A percentile compares a stretch with the other conserved stretches of the same genome.
These are phyloP conservation scores for Hysterangium stoloniferum DNA, from an alignment of 768 basidiomycete species.

Conservation along the genomic window DNA sequence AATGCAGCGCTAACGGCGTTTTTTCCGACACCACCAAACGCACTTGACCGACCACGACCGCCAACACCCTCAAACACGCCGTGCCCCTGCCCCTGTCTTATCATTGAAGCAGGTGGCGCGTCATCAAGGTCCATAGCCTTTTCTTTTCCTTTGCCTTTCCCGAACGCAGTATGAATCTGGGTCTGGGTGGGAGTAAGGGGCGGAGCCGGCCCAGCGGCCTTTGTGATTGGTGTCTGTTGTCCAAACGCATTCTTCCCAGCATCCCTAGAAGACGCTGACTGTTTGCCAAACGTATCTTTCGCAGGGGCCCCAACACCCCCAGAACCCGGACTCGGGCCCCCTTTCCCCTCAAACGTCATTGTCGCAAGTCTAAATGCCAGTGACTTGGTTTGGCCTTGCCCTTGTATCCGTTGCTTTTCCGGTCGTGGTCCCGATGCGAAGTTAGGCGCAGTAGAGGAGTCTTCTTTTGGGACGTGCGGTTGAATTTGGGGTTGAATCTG, in stretches of 20 bases:
- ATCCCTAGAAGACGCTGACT: too few species aligned
- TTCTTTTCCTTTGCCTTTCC: background rate
- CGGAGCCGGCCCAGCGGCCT: background rate
- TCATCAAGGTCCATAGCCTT: slow-evolving; percentile 26
- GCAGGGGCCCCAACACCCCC: too few species aligned
- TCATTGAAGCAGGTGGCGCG: slow-evolving; percentile 32
- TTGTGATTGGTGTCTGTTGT: background rate
- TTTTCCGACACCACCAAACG: background rate
- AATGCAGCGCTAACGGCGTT: slow-evolving; percentile 11
- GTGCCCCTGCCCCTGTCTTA: too few species aligned
- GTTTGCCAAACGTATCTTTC: too few species aligned
- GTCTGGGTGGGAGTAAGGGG: background rate
- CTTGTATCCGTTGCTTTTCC: background rate
- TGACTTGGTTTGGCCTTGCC: background rate
- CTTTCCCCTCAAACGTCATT: background rate
- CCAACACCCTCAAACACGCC: too few species aligned
- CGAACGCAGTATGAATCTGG: background rate
- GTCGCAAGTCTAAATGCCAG: slow-evolving; percentile 9
- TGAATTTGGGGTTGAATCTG: slow-evolving; percentile 11
- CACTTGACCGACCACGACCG: background rate
- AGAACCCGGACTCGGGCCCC: background rate
- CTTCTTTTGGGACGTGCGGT: slow-evolving; percentile 12
- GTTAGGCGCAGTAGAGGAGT: slow-evolving; percentile 12
- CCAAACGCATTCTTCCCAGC: background rate
- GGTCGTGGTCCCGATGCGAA: background rate